Conservation (phyloP, 345 rosid genomes). For the Dipteronia dyeriana region DNA sequence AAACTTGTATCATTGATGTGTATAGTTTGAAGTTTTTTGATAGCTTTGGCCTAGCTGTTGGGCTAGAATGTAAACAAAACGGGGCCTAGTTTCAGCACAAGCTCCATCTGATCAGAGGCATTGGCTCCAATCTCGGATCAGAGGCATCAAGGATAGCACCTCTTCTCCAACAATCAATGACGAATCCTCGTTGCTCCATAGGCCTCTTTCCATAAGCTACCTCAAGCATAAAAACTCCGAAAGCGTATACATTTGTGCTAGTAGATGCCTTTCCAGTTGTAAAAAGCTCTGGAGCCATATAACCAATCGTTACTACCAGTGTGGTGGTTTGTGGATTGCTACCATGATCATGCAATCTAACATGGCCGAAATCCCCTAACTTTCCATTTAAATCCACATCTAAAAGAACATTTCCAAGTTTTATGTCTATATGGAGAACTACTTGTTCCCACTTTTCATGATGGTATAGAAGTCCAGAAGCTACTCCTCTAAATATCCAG, state of each 20-base stretch:
- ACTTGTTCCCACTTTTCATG: constrained; percentile 54
- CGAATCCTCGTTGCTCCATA: constrained; percentile 27
- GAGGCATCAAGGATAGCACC: constrained; percentile 18
- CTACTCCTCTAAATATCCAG: constrained; percentile 39
- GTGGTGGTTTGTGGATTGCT: constrained; percentile 29
- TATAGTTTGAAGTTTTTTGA: no score
- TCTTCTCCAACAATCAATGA: constrained; percentile 16
- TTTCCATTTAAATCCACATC: constrained; percentile 39
- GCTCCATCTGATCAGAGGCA: constrained; percentile 37
- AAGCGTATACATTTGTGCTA: constrained; percentile 5
- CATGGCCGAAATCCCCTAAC: constrained; percentile 48
- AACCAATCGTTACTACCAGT: constrained; percentile 48
- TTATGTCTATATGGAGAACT: constrained; percentile 47
- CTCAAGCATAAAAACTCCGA: constrained; percentile 4
- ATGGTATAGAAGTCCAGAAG: constrained; percentile 32
- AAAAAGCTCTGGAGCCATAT: constrained; percentile 48
- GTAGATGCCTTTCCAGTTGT: constrained; percentile 29
- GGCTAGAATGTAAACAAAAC: constrained; percentile 28
- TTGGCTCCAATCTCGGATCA: constrained; percentile 20
- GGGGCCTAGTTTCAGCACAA: constrained; percentile 40
- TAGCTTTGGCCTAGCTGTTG: constrained; percentile 19
- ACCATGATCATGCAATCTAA: constrained; percentile 40
- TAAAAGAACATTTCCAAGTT: constrained; percentile 38
- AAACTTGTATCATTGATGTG: no score
- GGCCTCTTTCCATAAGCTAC: constrained; percentile 30